Percentiles rank a stretch among this genome's conserved stretches.
Conservation (phyloP, 75 land plant species). For the Ceratopteris richardii region DNA sequence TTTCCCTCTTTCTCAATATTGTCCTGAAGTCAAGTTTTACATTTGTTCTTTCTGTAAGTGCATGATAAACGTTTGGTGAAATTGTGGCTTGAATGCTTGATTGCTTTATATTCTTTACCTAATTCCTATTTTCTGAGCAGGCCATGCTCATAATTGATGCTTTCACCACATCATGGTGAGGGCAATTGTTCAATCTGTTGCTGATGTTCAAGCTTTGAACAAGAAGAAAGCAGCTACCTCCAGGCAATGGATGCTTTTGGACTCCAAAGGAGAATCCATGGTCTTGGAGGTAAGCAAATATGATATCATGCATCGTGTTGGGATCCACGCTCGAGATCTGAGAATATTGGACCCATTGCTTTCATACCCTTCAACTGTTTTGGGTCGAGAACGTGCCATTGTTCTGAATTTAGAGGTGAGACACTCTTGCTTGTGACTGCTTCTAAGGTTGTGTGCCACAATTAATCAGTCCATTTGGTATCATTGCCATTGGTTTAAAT, state of each 20-base stretch:
- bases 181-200: constrained; percentile 3
- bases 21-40: too few relatives aligned
- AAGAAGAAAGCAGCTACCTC: constrained; percentile 45
- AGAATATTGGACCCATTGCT: constrained; percentile 83
- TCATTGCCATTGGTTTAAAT: too few relatives aligned
- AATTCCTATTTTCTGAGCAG: not conserved
- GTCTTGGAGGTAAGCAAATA: constrained; percentile 80
- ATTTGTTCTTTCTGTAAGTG: not conserved
- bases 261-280: constrained; percentile 45
- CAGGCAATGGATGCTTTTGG: constrained; percentile 67
- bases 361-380: constrained; percentile 85
- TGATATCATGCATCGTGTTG: constrained; percentile 85
- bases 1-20: not conserved
- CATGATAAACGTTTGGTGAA: not conserved
- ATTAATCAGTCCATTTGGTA: too few relatives aligned
- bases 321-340: constrained; percentile 86
- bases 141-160: not conserved
- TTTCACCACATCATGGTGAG: not conserved
- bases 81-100: not conserved
- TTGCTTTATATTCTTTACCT: not conserved
- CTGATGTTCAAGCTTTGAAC: not conserved
- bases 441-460: not conserved
- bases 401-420: constrained; percentile 89
- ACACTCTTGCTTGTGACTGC: not conserved
- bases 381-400: constrained; percentile 88